These are phyloP conservation scores for Fusarium algeriense DNA, from an alignment of 2,329 filamentous ascomycete genomes.

Conservation along the genomic window DNA sequence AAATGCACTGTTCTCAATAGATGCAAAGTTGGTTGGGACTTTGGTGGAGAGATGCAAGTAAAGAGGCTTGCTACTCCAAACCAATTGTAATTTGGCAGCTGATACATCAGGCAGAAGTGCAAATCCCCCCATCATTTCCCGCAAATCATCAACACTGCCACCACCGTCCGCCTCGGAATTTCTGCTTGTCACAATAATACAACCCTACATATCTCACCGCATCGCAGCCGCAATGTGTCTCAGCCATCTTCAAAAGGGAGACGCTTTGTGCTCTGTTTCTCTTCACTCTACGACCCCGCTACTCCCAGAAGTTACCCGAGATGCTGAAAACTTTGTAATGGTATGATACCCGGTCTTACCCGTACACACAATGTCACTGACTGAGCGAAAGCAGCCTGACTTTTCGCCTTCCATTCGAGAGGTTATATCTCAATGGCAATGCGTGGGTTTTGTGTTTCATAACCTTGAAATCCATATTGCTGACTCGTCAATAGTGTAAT, in stretches of 20 bases:
- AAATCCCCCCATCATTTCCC: neutral
- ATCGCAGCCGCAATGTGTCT: neutral
- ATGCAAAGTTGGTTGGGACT: rapidly evolving
- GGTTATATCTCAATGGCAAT: rapidly evolving
- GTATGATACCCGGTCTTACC: neutral
- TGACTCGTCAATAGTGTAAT: neutral
- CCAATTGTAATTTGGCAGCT: neutral
- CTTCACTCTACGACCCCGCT: neutral
- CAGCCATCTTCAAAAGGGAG: neutral
- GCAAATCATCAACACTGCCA: slow-evolving; percentile 7
- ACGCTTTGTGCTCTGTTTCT: rapidly evolving
- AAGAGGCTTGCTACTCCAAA: neutral
- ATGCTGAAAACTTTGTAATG: neutral
- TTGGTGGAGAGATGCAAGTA: neutral
- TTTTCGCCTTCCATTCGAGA: neutral
- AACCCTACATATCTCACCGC: neutral
- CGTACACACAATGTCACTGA: neutral
- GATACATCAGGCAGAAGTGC: slow-evolving; percentile 6
- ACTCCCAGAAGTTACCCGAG: neutral
- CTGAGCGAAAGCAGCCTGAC: neutral
- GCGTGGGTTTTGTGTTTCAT: rapidly evolving
- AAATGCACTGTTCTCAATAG: neutral
- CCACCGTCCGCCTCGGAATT: neutral
- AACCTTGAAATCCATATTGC: rapidly evolving
- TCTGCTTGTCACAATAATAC: neutral